phyloP scores from a whole-genome alignment of 2,329 filamentous ascomycete species.

The Trichophyton equinum region DNA sequence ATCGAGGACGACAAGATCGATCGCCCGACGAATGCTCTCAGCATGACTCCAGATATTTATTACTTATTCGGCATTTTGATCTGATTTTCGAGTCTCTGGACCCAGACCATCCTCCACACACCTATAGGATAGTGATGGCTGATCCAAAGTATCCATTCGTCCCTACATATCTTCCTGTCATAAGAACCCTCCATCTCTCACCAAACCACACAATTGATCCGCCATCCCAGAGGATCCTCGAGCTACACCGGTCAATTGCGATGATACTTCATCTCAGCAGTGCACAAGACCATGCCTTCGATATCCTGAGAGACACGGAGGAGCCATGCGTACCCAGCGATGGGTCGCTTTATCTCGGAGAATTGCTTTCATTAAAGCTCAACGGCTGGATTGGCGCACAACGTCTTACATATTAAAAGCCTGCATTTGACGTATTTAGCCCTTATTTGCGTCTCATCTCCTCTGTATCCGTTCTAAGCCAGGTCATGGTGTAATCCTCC shows the following conservation, averaged over 20 bases:
- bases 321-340: constrained; percentile 15
- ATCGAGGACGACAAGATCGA: constrained; percentile 33
- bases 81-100: constrained; percentile 6
- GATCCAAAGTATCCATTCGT: neutral
- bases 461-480: neutral
- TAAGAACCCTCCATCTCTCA: constrained; percentile 14
- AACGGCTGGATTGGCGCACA: constrained; percentile 9
- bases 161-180: constrained; percentile 7
- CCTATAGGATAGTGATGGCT: constrained; percentile 10
- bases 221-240: constrained; percentile 15
- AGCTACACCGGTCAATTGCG: constrained; percentile 13
- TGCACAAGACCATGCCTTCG: neutral
- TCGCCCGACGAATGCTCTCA: constrained; percentile 31
- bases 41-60: constrained; percentile 20
- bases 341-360: constrained; percentile 13
- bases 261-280: constrained; percentile 16
- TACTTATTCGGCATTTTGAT: constrained; percentile 9
- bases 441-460: neutral
- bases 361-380: constrained; percentile 11
- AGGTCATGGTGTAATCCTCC: neutral
- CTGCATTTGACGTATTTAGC: neutral
- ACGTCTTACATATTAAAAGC: too few species aligned
- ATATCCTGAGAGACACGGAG: constrained; percentile 15
- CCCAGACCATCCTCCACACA: constrained; percentile 8
- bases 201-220: constrained; percentile 20